Evolutionary conservation across 1,284 basidiomycete genomes (phyloP).

Genomic region (Sanghuangporus sanghuang): DNA sequence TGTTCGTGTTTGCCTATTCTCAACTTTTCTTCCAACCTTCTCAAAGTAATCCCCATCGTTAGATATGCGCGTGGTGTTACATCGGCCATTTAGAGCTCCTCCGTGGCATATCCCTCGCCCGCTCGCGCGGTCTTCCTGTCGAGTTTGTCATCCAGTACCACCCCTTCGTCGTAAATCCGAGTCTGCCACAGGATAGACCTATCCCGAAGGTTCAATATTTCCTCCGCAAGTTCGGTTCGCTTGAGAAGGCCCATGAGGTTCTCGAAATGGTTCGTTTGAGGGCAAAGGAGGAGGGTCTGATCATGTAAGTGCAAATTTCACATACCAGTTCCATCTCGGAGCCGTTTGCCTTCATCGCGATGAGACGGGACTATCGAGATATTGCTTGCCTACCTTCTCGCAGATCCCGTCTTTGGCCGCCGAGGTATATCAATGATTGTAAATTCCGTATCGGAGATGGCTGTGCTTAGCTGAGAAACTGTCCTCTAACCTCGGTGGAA

Average conservation of each 20-base stretch:
- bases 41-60: neutral
- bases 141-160: slow-evolving; percentile 70
- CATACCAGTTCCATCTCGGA: neutral
- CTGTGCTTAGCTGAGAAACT: neutral
- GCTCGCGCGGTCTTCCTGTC: slow-evolving; percentile 56
- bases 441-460: neutral
- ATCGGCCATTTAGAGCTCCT: slow-evolving; percentile 69
- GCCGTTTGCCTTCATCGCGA: neutral
- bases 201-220: slow-evolving; percentile 49
- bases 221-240: slow-evolving; percentile 44
- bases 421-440: neutral
- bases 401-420: neutral
- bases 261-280: slow-evolving; percentile 41
- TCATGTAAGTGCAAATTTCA: slow-evolving; percentile 45
- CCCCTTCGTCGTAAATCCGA: slow-evolving; percentile 63
- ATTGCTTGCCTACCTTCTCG: neutral
- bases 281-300: slow-evolving; percentile 57
- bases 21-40: neutral
- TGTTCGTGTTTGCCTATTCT: neutral
- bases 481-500: neutral
- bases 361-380: neutral
- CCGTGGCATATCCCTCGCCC: slow-evolving; percentile 47
- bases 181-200: slow-evolving; percentile 39
- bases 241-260: slow-evolving; percentile 42
- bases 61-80: slow-evolving; percentile 74